Evolutionary conservation across 257 asterid genomes (phyloP), one percentile per base, ranked within the genome.

Genomic region (Oldenlandia corymbosa): DNA sequence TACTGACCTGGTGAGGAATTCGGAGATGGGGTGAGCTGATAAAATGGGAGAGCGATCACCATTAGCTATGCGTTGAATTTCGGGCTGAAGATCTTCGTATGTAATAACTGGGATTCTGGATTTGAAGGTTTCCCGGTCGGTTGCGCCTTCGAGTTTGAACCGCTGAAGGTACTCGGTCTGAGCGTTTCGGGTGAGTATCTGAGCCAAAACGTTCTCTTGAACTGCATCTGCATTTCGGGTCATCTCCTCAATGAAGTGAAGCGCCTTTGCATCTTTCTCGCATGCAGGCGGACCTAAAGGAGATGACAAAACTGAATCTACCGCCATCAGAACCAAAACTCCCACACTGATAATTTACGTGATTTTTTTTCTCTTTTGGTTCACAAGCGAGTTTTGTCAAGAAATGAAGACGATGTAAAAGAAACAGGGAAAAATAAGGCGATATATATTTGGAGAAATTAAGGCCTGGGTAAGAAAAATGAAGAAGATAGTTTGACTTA

Each of bases 51-150:
- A 82, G 45, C 94, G 85, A 28, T 93, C 99, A 5, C 99, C 99
- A 57, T 90, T 66, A 26, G 99, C 99, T 45, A 93, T 93, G 13
- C 99, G 79, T 52, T 83, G 94, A 64, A 93, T 90, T 78, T 87
- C 80, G 1, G 88, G 96, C 74, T 82, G 96, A 62, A 93, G 95
- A 75, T 93, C 97, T 34, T 93, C 99, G 70, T 93, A 89, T 54
- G 94, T 90, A 37, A 87, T 90, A 53, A 89, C 75, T 0, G 99
- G 96, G 37, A 93, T 49, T 76, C 70, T 83, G 13, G 91, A 74
- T 66, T 90, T 93, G 71, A 87, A 90, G 0, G 87, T 77, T 10
- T 83, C 64, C 10, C 92, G 94, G 54, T 90, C 96, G 0, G 83
- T 73, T 10, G 83, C 79, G 26, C 96, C 99, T 23, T 71, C 71